Conservation (phyloP, 2,329 filamentous ascomycete species). For the Aspergillus pseudotamarii region DNA sequence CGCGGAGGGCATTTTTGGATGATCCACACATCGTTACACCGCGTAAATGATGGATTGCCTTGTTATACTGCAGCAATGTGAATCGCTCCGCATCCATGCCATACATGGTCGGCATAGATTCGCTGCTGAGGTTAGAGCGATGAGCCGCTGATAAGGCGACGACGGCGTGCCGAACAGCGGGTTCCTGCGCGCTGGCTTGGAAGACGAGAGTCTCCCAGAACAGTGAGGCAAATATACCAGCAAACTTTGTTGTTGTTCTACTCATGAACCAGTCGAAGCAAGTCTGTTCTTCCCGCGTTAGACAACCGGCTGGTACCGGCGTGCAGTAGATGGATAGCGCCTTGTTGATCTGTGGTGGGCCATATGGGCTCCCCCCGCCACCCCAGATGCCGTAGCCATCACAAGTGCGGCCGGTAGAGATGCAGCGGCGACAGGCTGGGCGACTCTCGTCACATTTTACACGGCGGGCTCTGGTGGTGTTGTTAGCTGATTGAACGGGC, state of each 20-base stretch:
- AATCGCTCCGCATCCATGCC: neutral
- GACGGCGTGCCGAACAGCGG: constrained; percentile 47
- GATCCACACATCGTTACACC: neutral
- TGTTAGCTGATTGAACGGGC: neutral
- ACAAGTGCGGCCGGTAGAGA: neutral
- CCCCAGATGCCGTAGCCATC: constrained; percentile 50
- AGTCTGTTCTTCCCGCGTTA: neutral
- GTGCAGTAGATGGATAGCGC: neutral
- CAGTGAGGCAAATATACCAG: constrained; percentile 36
- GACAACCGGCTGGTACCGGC: neutral
- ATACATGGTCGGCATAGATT: neutral
- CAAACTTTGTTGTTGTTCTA: constrained; percentile 30
- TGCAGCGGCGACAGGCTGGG: neutral
- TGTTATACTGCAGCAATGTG: neutral
- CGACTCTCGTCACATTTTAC: constrained; percentile 2
- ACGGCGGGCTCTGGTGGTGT: neutral
- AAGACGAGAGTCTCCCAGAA: constrained; percentile 47
- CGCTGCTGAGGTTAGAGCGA: neutral
- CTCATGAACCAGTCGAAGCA: neutral
- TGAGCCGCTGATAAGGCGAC: neutral
- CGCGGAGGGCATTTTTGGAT: neutral
- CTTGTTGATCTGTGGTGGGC: constrained; percentile 3
- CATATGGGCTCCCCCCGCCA: constrained; percentile 21
- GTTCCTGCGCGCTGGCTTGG: constrained; percentile 42
- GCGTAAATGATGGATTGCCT: neutral